Evolutionary conservation across 2,329 filamentous ascomycete genomes (phyloP).

Genomic region (Neofusicoccum kwambonambiense): DNA sequence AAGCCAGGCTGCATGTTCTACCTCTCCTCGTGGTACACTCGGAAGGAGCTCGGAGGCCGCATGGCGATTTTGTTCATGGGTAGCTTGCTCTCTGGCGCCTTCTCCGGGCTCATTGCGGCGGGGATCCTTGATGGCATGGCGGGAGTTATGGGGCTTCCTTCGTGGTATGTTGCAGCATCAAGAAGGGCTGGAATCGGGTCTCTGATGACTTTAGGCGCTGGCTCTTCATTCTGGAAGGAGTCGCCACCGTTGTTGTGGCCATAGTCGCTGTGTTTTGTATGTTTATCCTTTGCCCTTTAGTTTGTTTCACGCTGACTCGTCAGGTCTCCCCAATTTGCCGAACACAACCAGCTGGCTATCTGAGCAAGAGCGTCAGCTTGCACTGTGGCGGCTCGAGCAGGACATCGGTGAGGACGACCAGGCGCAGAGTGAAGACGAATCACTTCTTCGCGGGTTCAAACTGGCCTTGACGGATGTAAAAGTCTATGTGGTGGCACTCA

Average conservation of each 20-base stretch:
- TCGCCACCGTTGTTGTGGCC: slow-evolving; percentile 25
- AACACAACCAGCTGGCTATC: slow-evolving; percentile 43
- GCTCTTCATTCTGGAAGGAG: slow-evolving; percentile 7
- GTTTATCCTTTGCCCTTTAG: slow-evolving; percentile 60
- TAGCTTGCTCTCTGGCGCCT: slow-evolving; percentile 16
- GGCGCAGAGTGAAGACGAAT: background rate
- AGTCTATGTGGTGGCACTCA: background rate
- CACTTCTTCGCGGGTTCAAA: background rate
- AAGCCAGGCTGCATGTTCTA: slow-evolving; percentile 22
- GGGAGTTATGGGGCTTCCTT: background rate
- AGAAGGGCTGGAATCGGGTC: rapidly evolving
- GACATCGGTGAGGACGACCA: slow-evolving; percentile 39
- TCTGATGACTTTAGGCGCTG: background rate
- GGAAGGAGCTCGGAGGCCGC: slow-evolving; percentile 20
- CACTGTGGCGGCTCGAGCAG: slow-evolving; percentile 35
- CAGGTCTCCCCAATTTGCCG: slow-evolving; percentile 66
- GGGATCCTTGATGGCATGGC: slow-evolving; percentile 27
- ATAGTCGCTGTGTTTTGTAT: slow-evolving; percentile 19
- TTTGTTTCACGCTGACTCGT: slow-evolving; percentile 46
- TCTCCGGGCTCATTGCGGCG: slow-evolving; percentile 19
- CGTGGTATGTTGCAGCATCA: background rate
- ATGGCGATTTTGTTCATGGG: slow-evolving; percentile 20
- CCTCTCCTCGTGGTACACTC: slow-evolving; percentile 23
- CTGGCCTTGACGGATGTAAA: background rate
- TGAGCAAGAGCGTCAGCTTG: slow-evolving; percentile 39